Base-by-base conservation (phyloP, 1,139 yeast genomes). In the Lodderomyces pseudojiufengensis region DNA sequence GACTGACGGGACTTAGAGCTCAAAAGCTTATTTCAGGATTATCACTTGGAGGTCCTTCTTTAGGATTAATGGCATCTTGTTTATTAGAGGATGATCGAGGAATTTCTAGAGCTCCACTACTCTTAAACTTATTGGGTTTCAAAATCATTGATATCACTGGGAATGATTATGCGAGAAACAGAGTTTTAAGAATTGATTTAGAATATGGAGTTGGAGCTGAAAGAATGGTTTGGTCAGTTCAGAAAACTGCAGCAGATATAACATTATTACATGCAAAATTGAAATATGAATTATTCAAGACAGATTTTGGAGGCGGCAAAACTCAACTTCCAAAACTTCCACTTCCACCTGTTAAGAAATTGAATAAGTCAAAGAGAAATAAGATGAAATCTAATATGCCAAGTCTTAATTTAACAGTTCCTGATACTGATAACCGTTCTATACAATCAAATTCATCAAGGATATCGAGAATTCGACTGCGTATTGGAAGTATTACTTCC, bases 191-290 rank as follows among this genome's bases (percentile, higher is more conserved):
- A 42, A 64, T 92, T 14, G 85, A 83, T 39, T 64, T 92, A 38
- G 96, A 88, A 52, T 92, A 92, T 52, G 98, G 97, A 2, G 79
- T 88, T 13, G 96, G 96, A 1, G 77, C 79, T 4, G 78, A 83
- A 38, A 65, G 92, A 40, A 66, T 88, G 50, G 75, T 77, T 45
- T 94, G 99, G 98, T 66, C 81, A 1, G 76, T 94, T 6, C 71
- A 78, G 27, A 83, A 83, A 48, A 84, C 79, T 15, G 77, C 82
- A 34, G 78, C 78, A 49, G 96, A 88, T 46, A 67, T 94, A 32
- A 62, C 75, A 24, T 71, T 70, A 30, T 67, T 92, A 39, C 95
- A 87, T 55, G 75, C 81, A 10, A 70, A 77, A 41, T 66, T 87
- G 44, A 83, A 80, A 53, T 65, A 82, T 21, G 69, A 62, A 13